phyloP scores from a whole-genome alignment of 805 yeast genomes.

The Schwanniomyces yamadae region DNA sequence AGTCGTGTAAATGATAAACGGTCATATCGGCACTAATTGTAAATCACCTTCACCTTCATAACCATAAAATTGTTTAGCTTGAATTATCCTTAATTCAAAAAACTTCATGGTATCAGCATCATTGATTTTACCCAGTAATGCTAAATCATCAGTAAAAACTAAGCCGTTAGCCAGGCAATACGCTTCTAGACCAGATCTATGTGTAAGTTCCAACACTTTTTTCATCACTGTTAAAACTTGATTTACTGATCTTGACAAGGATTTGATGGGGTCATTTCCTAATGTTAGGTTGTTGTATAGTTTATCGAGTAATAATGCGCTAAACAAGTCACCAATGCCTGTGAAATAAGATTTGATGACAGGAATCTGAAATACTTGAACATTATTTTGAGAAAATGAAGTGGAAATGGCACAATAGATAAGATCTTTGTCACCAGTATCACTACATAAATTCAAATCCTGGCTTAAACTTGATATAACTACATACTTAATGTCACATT shows the following conservation, averaged over 20 bases:
- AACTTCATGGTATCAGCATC: conserved; percentile 61
- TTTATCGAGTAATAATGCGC: conserved; percentile 73
- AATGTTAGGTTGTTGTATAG: conserved; percentile 28
- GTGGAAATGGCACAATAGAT: conserved; percentile 29
- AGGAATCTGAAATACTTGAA: conserved; percentile 50
- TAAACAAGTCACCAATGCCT: conserved; percentile 91
- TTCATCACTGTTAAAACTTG: conserved; percentile 60
- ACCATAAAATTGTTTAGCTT: conserved; percentile 46
- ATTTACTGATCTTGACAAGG: conserved; percentile 39
- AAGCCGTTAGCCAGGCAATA: conserved; percentile 23
- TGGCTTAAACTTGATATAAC: conserved; percentile 59
- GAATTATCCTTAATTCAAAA: conserved; percentile 70
- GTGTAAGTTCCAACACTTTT: conserved; percentile 49
- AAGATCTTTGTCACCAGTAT: conserved; percentile 8
- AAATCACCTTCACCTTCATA: conserved; percentile 25
- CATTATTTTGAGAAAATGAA: conserved; percentile 8
- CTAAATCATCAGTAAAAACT: conserved; percentile 1
- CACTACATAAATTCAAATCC: conserved; percentile 5
- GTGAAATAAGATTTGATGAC: conserved; percentile 79
- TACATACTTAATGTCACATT: conserved; percentile 54
- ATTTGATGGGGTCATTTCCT: not conserved
- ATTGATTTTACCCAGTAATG: conserved; percentile 47
- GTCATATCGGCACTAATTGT: conserved; percentile 3
- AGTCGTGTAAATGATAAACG: no score
- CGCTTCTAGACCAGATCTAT: conserved; percentile 31